Base-by-base conservation (phyloP, 2,329 filamentous ascomycete species). In the Penicillium sp. region DNA sequence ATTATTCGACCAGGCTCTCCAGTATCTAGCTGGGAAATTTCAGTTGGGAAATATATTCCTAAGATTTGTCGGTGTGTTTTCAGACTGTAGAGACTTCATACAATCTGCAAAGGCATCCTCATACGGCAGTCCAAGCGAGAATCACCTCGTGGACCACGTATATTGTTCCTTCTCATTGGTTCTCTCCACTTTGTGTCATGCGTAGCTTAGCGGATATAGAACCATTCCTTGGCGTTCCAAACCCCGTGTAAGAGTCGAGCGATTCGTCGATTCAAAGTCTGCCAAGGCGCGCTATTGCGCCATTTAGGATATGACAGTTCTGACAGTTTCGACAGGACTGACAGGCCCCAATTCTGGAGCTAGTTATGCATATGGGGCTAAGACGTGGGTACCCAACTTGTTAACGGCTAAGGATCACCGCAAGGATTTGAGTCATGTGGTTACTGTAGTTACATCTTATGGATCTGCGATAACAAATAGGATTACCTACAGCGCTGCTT, bases 201-300 rank as follows among this genome's bases (percentile, higher is more conserved):
- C 22, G 35, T 18, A 24, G 28, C 31, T 18, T 11, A 5, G 16
- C n/a, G 20, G 31, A 10, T 28, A 3, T 22, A 23, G 6, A 18
- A 29, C 4, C 26, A 27, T 41, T 27, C 29, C 46, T 39, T 37
- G 11, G 18, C 13, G 34, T 31, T 13, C 23, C 20, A n/a, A 14
- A 13, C 14, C 29, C 16, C 2, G 4, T 18, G 7, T 9, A 22
- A 14, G 2, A 14, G 29, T 22, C 3, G 32, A 27, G n/a, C n/a
- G n/a, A n/a, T n/a, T n/a, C n/a, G n/a, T n/a, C 16, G n/a, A 45
- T 46, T 32, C n/a, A 39, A 34, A 22, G 34, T 29, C 28, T 14
- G 26, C 13, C 31, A 10, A 3, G 14, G 14, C 18, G 14, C 14
- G n/a, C 23, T 11, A 23, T 1, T 32, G 14, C 14, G n/a, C 23